Conservation (phyloP, 108 stramenopile species). For the Conticribra guillardii region DNA sequence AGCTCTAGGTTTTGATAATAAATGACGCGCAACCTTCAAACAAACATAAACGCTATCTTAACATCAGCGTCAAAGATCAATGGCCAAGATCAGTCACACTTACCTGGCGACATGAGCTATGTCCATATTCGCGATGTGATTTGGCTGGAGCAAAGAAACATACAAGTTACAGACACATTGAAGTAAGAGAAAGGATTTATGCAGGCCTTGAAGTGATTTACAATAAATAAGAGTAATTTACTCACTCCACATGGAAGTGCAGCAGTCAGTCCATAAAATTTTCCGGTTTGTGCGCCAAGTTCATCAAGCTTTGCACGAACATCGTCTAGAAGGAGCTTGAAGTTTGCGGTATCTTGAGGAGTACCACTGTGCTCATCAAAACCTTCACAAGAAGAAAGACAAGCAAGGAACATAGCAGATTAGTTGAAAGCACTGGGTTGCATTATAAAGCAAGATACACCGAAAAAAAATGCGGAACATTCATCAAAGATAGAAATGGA, state of each 20-base stretch:
- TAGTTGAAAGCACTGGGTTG: not conserved
- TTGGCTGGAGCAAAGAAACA: slow-evolving; percentile 1
- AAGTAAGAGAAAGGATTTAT: too few relatives aligned
- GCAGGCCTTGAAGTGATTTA: too few relatives aligned
- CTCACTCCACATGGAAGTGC: slow-evolving; percentile 44
- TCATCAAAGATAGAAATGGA: too few relatives aligned
- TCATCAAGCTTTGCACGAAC: slow-evolving; percentile 35
- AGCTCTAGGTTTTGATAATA: too few relatives aligned
- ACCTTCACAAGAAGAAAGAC: not conserved
- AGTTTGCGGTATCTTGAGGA: slow-evolving; percentile 29
- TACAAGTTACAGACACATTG: not conserved
- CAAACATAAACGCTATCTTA: too few relatives aligned
- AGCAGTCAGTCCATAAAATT: slow-evolving; percentile 45
- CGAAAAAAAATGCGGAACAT: too few relatives aligned
- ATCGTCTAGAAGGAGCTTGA: slow-evolving; percentile 28
- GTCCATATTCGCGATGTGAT: slow-evolving; percentile 45
- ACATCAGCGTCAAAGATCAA: too few relatives aligned
- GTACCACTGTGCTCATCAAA: slow-evolving; percentile 37
- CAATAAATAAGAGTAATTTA: too few relatives aligned
- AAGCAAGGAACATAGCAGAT: slow-evolving; percentile 7
- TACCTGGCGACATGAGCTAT: slow-evolving; percentile 26
- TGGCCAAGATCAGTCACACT: too few relatives aligned
- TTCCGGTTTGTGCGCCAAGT: slow-evolving; percentile 25
- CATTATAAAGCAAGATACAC: not conserved
- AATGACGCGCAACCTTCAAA: too few relatives aligned